Conservation (phyloP, 2,329 filamentous ascomycete genomes). For the Colletotrichum ledebouriae region DNA sequence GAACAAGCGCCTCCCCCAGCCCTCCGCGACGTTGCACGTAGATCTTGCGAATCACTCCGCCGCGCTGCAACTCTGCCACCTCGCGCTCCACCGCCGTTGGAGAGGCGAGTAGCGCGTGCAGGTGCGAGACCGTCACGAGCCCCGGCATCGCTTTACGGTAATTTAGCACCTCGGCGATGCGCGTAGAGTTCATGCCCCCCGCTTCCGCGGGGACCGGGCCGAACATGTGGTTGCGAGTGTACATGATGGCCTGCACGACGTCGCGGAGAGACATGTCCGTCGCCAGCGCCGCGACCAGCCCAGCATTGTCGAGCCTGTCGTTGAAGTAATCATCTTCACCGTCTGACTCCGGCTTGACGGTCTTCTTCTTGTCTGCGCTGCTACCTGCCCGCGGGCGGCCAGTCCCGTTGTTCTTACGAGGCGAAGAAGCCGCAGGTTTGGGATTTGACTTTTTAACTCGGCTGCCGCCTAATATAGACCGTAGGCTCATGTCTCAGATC, state of each 20-base stretch:
- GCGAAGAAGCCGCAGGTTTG: constrained; percentile 45
- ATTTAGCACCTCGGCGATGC: constrained; percentile 74
- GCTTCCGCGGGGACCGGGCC: constrained; percentile 68
- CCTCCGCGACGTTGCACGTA: constrained; percentile 72
- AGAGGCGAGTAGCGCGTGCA: constrained; percentile 70
- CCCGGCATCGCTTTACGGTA: constrained; percentile 72
- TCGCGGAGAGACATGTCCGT: constrained; percentile 70
- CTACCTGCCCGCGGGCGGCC: constrained; percentile 4
- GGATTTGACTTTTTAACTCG: constrained; percentile 51
- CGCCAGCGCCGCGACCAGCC: constrained; percentile 67
- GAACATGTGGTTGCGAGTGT: constrained; percentile 75
- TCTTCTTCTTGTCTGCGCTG: constrained; percentile 40
- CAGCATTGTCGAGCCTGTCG: constrained; percentile 71
- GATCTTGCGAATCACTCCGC: constrained; percentile 71
- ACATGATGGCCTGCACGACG: constrained; percentile 74
- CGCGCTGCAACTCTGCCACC: constrained; percentile 69
- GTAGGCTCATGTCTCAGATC: constrained; percentile 46
- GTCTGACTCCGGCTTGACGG: neutral
- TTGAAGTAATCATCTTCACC: constrained; percentile 51
- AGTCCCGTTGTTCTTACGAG: constrained; percentile 45
- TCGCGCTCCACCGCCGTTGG: constrained; percentile 77
- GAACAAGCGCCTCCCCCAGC: constrained; percentile 75
- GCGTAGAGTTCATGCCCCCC: constrained; percentile 73
- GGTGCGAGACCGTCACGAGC: constrained; percentile 74
- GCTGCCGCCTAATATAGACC: constrained; percentile 55